phyloP scores from a whole-genome alignment of 805 yeast species.

The Geotrichum ghanense region DNA sequence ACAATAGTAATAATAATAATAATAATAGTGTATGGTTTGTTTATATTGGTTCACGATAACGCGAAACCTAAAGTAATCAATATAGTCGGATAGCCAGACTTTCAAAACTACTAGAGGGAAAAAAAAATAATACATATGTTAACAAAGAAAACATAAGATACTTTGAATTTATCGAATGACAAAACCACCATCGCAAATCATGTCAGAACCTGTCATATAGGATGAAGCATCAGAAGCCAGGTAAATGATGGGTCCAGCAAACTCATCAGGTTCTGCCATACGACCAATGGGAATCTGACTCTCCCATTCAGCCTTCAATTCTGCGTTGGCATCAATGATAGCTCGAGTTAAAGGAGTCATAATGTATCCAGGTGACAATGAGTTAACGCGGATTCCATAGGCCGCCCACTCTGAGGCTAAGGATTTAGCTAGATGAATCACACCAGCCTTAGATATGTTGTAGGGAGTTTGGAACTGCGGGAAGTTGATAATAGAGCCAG shows the following conservation, averaged over 20 bases:
- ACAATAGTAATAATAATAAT: too few species aligned
- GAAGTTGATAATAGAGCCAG: constrained; percentile 72
- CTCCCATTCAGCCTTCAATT: constrained; percentile 61
- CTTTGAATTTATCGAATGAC: constrained; percentile 63
- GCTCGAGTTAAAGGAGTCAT: constrained; percentile 68
- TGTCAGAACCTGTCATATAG: constrained; percentile 75
- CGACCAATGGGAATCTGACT: constrained; percentile 63
- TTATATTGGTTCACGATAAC: too few species aligned
- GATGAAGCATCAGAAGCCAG: constrained; percentile 64
- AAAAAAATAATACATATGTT: too few species aligned
- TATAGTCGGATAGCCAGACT: too few species aligned
- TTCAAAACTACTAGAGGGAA: too few species aligned
- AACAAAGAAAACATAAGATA: too few species aligned
- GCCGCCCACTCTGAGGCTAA: constrained; percentile 77
- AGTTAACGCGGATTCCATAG: constrained; percentile 64
- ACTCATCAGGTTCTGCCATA: constrained; percentile 79
- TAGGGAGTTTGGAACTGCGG: constrained; percentile 78
- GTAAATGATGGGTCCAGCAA: constrained; percentile 65
- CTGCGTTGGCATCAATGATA: constrained; percentile 39
- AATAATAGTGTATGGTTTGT: too few species aligned
- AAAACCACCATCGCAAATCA: constrained; percentile 81
- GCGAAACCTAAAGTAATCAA: too few species aligned
- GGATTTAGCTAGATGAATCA: constrained; percentile 64
- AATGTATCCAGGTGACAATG: constrained; percentile 72
- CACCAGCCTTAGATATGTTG: constrained; percentile 83